A percentile compares a stretch with the other conserved stretches of the same genome.
Conservation (phyloP, 164 flowering plant species). For the Umbellularia californica region DNA sequence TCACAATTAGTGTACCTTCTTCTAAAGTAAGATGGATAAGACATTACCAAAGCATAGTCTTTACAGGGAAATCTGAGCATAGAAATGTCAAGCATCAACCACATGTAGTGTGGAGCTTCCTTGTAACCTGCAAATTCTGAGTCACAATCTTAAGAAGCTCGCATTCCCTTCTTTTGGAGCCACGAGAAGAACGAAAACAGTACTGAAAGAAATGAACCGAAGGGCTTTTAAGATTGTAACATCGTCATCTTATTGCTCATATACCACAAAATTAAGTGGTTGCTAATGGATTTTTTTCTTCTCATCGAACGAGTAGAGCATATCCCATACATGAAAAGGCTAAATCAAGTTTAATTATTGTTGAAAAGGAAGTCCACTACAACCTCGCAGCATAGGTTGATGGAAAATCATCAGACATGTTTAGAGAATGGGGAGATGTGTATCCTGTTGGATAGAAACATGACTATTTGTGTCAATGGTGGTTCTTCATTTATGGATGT, state of each 20-base stretch:
- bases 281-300: neutral
- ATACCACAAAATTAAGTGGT: neutral
- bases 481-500: too few species aligned
- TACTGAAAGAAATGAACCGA: too few species aligned
- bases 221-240: neutral
- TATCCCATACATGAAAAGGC: neutral
- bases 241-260: neutral
- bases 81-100: too few species aligned
- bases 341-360: too few species aligned
- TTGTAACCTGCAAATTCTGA: neutral
- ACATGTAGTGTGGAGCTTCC: neutral
- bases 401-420: neutral
- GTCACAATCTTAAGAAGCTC: neutral
- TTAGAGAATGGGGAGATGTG: too few species aligned
- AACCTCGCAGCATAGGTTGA: neutral
- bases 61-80: neutral
- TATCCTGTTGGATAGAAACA: too few species aligned
- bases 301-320: neutral
- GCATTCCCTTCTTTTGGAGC: neutral
- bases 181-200: neutral
- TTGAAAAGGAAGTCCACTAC: neutral
- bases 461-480: too few species aligned
- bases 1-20: constrained; percentile 63
- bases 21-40: constrained; percentile 17
- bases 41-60: neutral